phyloP scores from a whole-genome alignment of 1,284 basidiomycete species.

The Ceratorhiza oryzae-sativae region DNA sequence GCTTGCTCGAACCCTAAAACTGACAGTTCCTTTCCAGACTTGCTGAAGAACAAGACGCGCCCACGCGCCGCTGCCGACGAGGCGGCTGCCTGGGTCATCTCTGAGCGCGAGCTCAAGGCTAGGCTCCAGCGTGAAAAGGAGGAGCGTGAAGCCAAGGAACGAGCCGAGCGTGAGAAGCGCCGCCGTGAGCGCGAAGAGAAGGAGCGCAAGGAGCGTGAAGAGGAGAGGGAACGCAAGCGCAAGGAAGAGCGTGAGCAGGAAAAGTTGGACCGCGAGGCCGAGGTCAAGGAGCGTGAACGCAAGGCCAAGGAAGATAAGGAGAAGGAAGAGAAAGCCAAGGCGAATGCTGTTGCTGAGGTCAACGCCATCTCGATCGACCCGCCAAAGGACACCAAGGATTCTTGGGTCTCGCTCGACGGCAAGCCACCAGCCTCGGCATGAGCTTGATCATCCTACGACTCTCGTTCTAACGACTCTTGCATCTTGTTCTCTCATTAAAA shows the following conservation, averaged over 20 bases:
- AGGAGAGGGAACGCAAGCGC: slow-evolving; percentile 60
- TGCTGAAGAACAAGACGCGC: slow-evolving; percentile 79
- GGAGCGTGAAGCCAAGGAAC: slow-evolving; percentile 48
- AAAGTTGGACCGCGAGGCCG: slow-evolving; percentile 24
- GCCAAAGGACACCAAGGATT: slow-evolving; percentile 4
- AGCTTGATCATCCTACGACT: neutral
- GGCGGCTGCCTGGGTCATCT: slow-evolving; percentile 70
- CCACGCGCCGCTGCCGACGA: slow-evolving; percentile 73
- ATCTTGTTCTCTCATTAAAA: neutral
- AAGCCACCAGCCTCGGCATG: neutral
- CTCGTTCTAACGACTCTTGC: neutral
- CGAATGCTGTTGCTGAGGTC: slow-evolving; percentile 47
- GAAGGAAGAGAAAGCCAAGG: slow-evolving; percentile 49
- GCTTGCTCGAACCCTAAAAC: neutral
- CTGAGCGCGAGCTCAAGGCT: slow-evolving; percentile 74
- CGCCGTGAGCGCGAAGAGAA: slow-evolving; percentile 30
- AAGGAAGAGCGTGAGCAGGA: slow-evolving; percentile 44
- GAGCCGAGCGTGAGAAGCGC: slow-evolving; percentile 36
- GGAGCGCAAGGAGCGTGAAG: slow-evolving; percentile 48
- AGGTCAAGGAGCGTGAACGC: slow-evolving; percentile 32
- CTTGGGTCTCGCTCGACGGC: slow-evolving; percentile 4
- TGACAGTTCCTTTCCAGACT: slow-evolving; percentile 55
- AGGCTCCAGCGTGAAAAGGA: slow-evolving; percentile 72
- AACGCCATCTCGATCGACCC: slow-evolving; percentile 45
- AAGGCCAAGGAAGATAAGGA: slow-evolving; percentile 39